Percentiles rank a stretch among this genome's conserved stretches.
Evolutionary conservation across 352 stramenopile genomes (phyloP).

Genomic region (Pythium rhizo-oryzae): DNA sequence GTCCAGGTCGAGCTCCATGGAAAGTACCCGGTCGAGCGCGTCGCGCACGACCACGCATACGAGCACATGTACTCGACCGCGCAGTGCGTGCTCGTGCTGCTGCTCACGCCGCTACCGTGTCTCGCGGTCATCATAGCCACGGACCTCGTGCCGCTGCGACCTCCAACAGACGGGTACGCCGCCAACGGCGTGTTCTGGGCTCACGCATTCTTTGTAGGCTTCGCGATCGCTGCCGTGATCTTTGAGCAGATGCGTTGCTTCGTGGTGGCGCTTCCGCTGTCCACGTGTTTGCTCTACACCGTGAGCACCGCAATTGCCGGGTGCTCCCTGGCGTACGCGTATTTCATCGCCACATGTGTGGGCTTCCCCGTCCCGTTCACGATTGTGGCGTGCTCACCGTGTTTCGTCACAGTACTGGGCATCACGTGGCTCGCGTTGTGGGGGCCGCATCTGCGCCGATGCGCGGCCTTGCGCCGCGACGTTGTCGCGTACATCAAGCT

Average conservation of each 20-base stretch:
- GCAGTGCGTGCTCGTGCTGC: background rate
- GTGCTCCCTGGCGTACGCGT: background rate
- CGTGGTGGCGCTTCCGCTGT: background rate
- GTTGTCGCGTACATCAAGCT: slow-evolving; percentile 2
- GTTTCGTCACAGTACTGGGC: slow-evolving; percentile 1
- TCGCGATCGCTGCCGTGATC: background rate
- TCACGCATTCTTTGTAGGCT: background rate
- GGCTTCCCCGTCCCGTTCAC: slow-evolving; percentile 18
- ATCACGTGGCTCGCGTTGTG: slow-evolving; percentile 25
- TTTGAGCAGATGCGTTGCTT: slow-evolving; percentile 5
- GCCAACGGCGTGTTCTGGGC: slow-evolving; percentile 3
- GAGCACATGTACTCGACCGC: background rate
- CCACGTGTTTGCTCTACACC: background rate
- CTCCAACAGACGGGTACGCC: background rate
- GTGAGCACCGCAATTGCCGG: background rate
- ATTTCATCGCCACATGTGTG: background rate
- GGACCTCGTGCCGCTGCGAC: background rate
- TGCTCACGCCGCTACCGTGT: background rate
- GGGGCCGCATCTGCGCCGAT: background rate
- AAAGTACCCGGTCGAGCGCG: slow-evolving; percentile 11
- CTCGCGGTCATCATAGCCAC: background rate
- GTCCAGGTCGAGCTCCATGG: slow-evolving; percentile 20
- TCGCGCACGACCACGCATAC: background rate
- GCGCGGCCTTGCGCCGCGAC: background rate
- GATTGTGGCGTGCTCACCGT: slow-evolving; percentile 26